These are phyloP conservation scores for Emericellopsis atlantica DNA, from an alignment of 2,329 filamentous ascomycete species.

Conservation along the genomic window DNA sequence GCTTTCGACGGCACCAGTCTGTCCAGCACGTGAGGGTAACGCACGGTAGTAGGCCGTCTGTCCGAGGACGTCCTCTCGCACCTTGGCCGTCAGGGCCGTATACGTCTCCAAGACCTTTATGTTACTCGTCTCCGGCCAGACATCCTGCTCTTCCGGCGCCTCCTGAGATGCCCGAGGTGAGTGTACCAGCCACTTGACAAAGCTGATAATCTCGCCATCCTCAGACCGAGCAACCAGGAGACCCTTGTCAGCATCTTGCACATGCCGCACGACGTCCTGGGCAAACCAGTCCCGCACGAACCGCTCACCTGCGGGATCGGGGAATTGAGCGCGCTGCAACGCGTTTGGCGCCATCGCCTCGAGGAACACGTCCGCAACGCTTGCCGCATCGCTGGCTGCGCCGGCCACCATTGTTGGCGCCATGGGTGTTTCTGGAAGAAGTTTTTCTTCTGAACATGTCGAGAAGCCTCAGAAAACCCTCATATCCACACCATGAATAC, in stretches of 20 bases:
- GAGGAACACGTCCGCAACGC: conserved; percentile 19
- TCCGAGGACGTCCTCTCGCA: conserved; percentile 17
- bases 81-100: conserved; percentile 14
- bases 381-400: conserved; percentile 10
- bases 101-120: conserved; percentile 20
- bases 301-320: conserved; percentile 14
- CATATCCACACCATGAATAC: background rate
- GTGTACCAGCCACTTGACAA: conserved; percentile 22
- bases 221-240: conserved; percentile 20
- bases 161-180: conserved; percentile 6
- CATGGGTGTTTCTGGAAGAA: conserved; percentile 8
- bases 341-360: conserved; percentile 24
- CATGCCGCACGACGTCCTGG: conserved; percentile 15
- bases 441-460: too few relatives aligned
- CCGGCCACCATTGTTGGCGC: conserved; percentile 13
- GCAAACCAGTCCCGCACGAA: conserved; percentile 17
- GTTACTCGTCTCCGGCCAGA: conserved; percentile 15
- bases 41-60: conserved; percentile 20
- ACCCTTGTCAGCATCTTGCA: conserved; percentile 12
- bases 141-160: conserved; percentile 7
- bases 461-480: too few relatives aligned
- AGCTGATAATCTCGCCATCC: conserved; percentile 16
- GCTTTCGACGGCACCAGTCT: background rate
- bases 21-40: conserved; percentile 8
- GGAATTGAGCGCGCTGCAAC: conserved; percentile 26